Evolutionary conservation across 78 protist species (phyloP), one percentile per base, ranked within the genome.

Genomic region (Dictyostelium capitatum): DNA sequence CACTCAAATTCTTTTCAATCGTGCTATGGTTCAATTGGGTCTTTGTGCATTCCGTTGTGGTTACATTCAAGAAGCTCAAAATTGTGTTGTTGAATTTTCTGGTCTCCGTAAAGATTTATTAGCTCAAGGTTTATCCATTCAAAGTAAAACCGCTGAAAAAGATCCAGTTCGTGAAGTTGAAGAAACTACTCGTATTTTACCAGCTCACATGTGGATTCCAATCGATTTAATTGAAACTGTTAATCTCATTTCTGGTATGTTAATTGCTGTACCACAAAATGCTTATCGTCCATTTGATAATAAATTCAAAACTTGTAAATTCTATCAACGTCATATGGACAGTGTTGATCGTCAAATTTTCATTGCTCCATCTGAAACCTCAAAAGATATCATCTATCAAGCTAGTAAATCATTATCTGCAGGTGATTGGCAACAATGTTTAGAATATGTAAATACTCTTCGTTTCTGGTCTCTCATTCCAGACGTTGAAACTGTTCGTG

Each of bases 191-290:
- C 90, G 99, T 23, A 93, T 90, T 72, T 54, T 97, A 48, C 99
- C 99, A 57, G 97, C 95, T 92, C 99, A 98, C 96, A 91, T 97
- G 98, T 99, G 98, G 98, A 96, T 98, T 83, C 97, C 97, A 94
- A 79, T 96, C 78, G 99, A 98, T 30, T 91, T 98, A 25, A 51
- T 98, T 65, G 99, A 98, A 91, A 85, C 97, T 80, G 97, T 95
- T 62, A 97, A 97, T 89, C 89, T 95, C 56, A 65, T 97, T 48
- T 57, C 97, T 15, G 98, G 98, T 46, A 82, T 98, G 97, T 95
- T 98, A 50, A 57, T 98, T 37, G 99, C 98, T 89, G 90, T 98
- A 1, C 99, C 99, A 69, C 53, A 70, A 83, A 95, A 85, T 95
- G 97, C 98, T 25, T 83, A 89, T n/a, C 84, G 89, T 69, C 92